Evolutionary conservation across 495 filamentous ascomycete species (phyloP).

Genomic region (Xylaria grammica): DNA sequence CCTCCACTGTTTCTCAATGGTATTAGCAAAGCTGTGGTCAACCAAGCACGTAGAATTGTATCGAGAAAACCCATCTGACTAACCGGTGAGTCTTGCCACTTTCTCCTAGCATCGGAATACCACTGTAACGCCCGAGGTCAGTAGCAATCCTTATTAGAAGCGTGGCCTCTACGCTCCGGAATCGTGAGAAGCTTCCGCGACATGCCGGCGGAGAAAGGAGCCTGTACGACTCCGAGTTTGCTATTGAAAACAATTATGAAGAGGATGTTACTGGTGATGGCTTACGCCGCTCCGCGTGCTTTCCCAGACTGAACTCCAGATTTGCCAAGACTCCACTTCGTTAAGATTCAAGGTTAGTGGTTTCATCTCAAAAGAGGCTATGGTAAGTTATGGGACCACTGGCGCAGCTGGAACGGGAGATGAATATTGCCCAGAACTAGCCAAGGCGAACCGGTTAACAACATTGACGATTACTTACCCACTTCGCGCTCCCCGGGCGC

Average conservation of each 20-base stretch:
- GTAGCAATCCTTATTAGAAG: background rate
- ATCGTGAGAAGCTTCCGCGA: too few species aligned
- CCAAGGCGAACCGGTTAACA: too few species aligned
- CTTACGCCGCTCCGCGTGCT: background rate
- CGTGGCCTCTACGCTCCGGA: too few species aligned
- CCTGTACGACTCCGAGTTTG: too few species aligned
- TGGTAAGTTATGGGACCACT: too few species aligned
- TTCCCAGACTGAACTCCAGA: background rate
- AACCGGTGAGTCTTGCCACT: background rate
- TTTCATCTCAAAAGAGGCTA: background rate
- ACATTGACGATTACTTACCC: background rate
- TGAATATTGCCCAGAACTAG: too few species aligned
- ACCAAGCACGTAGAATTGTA: background rate
- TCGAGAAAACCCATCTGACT: background rate
- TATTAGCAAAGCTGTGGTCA: background rate
- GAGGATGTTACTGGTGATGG: too few species aligned
- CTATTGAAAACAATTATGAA: too few species aligned
- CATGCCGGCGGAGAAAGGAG: too few species aligned
- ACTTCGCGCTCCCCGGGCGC: background rate
- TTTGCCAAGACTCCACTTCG: constrained; percentile 7
- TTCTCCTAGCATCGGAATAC: background rate
- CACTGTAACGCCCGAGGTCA: background rate
- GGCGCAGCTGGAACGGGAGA: too few species aligned
- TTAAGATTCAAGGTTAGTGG: background rate
- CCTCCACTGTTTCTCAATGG: background rate